A percentile compares a stretch with the other conserved stretches of the same genome.
phyloP scores from a whole-genome alignment of 768 basidiomycete species.

The Hysterangium stoloniferum region DNA sequence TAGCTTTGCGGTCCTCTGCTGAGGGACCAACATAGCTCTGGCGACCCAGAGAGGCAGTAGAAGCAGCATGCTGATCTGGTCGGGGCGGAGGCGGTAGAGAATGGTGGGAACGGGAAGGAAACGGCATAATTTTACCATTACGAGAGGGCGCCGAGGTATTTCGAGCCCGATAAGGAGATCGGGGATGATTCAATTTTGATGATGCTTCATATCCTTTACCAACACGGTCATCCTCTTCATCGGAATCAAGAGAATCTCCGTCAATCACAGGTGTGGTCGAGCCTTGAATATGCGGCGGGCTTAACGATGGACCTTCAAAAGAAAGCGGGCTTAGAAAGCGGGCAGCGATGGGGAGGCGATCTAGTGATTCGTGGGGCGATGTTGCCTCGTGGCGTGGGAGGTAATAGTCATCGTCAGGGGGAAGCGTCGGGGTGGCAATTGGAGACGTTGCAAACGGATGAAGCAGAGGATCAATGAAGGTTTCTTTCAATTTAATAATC shows the following conservation, averaged over 20 bases:
- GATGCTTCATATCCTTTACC: conserved; percentile 34
- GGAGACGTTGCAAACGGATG: conserved; percentile 68
- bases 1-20: conserved; percentile 26
- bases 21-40: conserved; percentile 47
- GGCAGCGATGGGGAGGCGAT: conserved; percentile 82
- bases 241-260: conserved; percentile 66
- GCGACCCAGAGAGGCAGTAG: conserved; percentile 69
- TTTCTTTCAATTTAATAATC: conserved; percentile 85
- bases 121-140: conserved; percentile 21
- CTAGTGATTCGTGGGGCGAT: conserved; percentile 60
- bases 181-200: conserved; percentile 60
- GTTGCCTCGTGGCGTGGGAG: conserved; percentile 43
- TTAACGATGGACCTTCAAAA: conserved; percentile 20
- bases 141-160: conserved; percentile 18
- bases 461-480: conserved; percentile 82
- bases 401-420: conserved; percentile 58
- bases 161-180: conserved; percentile 59
- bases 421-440: conserved; percentile 42
- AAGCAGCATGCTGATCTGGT: conserved; percentile 42
- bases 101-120: conserved; percentile 73
- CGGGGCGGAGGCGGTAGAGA: conserved; percentile 65
- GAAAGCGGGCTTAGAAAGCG: conserved; percentile 56
- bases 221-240: conserved; percentile 58
- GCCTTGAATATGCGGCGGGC: conserved; percentile 41
- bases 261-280: conserved; percentile 56